Evolutionary conservation across 192 early-diverging fungal species (phyloP).

Genomic region (Coemansia sp.): DNA sequence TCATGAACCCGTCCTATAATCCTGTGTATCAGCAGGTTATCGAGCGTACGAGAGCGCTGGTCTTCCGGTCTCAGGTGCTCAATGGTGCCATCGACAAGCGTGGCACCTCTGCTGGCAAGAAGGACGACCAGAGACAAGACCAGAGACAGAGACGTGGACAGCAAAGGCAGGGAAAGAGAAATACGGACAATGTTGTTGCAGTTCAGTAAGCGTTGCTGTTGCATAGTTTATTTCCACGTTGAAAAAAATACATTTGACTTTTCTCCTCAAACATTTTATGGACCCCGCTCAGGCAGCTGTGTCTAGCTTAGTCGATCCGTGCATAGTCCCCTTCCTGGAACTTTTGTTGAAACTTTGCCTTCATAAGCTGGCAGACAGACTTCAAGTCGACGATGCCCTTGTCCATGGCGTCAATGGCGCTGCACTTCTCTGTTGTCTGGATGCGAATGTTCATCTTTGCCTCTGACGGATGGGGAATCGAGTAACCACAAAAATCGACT

Average conservation of each 20-base stretch:
- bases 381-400: constrained; percentile 86
- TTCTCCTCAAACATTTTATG: background rate
- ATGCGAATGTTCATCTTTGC: constrained; percentile 88
- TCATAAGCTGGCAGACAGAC: constrained; percentile 68
- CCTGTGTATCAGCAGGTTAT: constrained; percentile 95
- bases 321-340: constrained; percentile 61
- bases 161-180: constrained; percentile 30
- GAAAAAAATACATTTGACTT: background rate
- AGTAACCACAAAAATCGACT: constrained; percentile 93
- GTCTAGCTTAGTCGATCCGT: constrained; percentile 9
- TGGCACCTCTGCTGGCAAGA: constrained; percentile 33
- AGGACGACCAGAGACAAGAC: constrained; percentile 35
- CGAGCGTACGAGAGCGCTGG: constrained; percentile 87
- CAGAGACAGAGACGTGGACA: constrained; percentile 23
- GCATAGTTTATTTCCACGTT: background rate
- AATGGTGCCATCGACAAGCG: constrained; percentile 90
- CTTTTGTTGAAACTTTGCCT: constrained; percentile 61
- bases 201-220: constrained; percentile 7
- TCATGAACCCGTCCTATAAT: constrained; percentile 85
- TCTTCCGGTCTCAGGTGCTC: constrained; percentile 88
- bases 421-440: constrained; percentile 80
- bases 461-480: constrained; percentile 96
- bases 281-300: background rate
- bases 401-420: constrained; percentile 78
- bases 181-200: constrained; percentile 24